Conservation (phyloP, 768 basidiomycete species). For the Myochromella boudieri region DNA sequence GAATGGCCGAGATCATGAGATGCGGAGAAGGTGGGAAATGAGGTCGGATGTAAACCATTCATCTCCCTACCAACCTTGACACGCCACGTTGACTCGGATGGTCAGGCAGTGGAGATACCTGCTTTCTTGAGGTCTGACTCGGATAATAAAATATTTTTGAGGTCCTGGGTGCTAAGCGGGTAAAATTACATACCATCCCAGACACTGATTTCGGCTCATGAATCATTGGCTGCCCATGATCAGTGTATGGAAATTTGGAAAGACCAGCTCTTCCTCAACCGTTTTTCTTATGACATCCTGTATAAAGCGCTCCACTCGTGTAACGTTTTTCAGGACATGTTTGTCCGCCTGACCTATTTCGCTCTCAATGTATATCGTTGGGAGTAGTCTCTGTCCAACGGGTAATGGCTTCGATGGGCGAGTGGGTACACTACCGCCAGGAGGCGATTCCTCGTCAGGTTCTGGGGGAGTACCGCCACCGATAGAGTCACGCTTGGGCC, state of each 20-base stretch:
- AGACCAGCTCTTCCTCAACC: constrained; percentile 93
- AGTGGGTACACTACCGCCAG: constrained; percentile 29
- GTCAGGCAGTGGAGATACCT: too few relatives aligned
- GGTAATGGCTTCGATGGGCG: constrained; percentile 67
- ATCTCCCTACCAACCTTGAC: too few relatives aligned
- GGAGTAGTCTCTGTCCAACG: constrained; percentile 80
- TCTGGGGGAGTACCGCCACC: constrained; percentile 59
- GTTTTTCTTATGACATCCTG: constrained; percentile 95
- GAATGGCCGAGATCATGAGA: too few relatives aligned
- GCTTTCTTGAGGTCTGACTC: too few relatives aligned
- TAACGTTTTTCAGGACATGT: constrained; percentile 94
- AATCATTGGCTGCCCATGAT: constrained; percentile 27
- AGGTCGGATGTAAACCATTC: too few relatives aligned
- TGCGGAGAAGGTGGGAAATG: too few relatives aligned
- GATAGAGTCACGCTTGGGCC: constrained; percentile 46
- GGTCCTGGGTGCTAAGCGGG: neutral
- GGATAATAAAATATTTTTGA: too few relatives aligned
- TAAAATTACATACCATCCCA: neutral
- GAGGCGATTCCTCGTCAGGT: constrained; percentile 53
- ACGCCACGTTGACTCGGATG: too few relatives aligned
- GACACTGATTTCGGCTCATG: neutral
- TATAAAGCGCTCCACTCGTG: constrained; percentile 92
- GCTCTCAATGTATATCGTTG: constrained; percentile 89
- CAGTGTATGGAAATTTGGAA: constrained; percentile 91
- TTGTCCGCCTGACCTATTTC: constrained; percentile 97